Percentiles rank a stretch among this genome's conserved stretches.
Conservation (phyloP, 768 basidiomycete species). For the Cyclocybe aegerita region DNA sequence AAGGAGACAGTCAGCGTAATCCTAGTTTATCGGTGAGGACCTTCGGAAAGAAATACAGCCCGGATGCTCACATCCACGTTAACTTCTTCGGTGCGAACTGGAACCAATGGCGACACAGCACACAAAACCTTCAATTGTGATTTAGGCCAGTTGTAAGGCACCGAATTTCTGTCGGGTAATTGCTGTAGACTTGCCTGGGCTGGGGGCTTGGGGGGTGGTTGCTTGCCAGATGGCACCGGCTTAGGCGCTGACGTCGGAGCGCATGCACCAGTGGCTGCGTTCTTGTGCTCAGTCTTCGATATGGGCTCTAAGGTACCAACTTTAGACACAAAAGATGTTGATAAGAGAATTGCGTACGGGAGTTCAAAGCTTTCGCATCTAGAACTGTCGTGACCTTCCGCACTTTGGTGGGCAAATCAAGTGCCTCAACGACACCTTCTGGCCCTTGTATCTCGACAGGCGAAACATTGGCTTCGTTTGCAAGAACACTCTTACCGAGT, state of each 20-base stretch:
- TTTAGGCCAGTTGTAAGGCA: constrained; percentile 5
- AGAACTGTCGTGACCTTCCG: not conserved
- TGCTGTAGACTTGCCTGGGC: not conserved
- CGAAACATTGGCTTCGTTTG: not conserved
- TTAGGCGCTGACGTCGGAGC: no score
- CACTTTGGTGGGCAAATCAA: not conserved
- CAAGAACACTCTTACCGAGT: not conserved
- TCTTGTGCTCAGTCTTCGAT: no score
- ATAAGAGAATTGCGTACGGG: not conserved
- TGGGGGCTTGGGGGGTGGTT: not conserved
- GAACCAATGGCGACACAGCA: constrained; percentile 20
- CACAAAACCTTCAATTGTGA: constrained; percentile 18
- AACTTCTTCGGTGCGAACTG: constrained; percentile 15
- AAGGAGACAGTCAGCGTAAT: constrained; percentile 37
- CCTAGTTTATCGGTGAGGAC: constrained; percentile 11
- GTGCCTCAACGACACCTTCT: not conserved
- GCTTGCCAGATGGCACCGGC: no score
- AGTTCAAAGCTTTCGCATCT: not conserved
- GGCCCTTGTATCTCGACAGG: constrained; percentile 2
- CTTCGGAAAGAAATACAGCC: not conserved
- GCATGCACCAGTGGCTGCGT: no score
- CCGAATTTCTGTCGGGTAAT: not conserved
- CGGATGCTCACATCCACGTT: constrained; percentile 17
- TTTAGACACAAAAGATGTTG: no score
- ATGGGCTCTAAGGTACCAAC: no score